Conservation (phyloP, 2,329 filamentous ascomycete genomes). For the Waltergamsia citrina region DNA sequence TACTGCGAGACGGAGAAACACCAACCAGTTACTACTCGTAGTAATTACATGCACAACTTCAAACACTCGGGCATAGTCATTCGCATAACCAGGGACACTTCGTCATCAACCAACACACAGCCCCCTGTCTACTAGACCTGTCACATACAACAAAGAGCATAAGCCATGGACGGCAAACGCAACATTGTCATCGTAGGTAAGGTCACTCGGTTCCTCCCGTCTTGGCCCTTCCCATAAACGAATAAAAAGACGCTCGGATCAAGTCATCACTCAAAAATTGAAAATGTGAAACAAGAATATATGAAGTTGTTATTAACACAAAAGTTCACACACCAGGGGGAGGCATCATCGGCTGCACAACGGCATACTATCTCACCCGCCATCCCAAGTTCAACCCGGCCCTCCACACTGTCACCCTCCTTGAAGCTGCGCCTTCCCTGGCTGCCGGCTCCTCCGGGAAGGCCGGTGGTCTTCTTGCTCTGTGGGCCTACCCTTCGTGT, state of each 20-base stretch:
- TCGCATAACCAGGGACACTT: no score
- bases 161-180: slow-evolving; percentile 21
- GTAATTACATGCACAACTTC: no score
- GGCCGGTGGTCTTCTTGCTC: slow-evolving; percentile 78
- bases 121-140: no score
- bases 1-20: no score
- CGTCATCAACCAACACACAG: no score
- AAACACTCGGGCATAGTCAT: no score
- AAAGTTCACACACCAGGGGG: slow-evolving; percentile 47
- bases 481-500: slow-evolving; percentile 82
- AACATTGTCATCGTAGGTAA: slow-evolving; percentile 42
- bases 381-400: slow-evolving; percentile 71
- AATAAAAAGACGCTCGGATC: no score
- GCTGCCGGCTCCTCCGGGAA: slow-evolving; percentile 93
- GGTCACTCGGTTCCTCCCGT: slow-evolving; percentile 11
- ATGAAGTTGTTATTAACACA: background rate
- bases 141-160: no score
- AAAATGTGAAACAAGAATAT: no score
- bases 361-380: slow-evolving; percentile 82
- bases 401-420: slow-evolving; percentile 69
- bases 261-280: no score
- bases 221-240: no score
- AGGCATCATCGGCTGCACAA: slow-evolving; percentile 86
- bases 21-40: no score
- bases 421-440: slow-evolving; percentile 75